Conservation (phyloP, 441 rosid species). For the Erodium trifolium region DNA sequence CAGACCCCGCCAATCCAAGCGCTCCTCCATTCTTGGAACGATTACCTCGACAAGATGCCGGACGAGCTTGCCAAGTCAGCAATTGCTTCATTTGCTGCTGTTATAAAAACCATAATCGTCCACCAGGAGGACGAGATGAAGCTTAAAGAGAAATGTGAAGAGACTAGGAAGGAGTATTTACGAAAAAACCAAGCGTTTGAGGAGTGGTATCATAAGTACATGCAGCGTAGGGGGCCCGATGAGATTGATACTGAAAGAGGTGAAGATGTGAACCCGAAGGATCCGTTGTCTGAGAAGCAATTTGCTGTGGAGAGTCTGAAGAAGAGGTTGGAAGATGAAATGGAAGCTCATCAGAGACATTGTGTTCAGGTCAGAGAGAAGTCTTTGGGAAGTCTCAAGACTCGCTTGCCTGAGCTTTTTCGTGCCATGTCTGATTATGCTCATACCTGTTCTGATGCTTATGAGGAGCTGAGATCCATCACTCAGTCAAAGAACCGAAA, state of each 20-base stretch:
- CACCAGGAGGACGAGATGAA: constrained; percentile 61
- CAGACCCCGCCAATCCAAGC: constrained; percentile 57
- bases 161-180: constrained; percentile 39
- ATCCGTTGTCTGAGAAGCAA: constrained; percentile 66
- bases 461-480: constrained; percentile 44
- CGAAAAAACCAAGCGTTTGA: constrained; percentile 48
- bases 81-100: constrained; percentile 41
- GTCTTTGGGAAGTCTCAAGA: constrained; percentile 66
- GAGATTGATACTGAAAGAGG: constrained; percentile 34
- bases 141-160: constrained; percentile 50
- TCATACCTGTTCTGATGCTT: constrained; percentile 54
- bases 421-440: constrained; percentile 68
- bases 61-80: constrained; percentile 58
- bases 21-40: constrained; percentile 47
- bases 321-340: constrained; percentile 66
- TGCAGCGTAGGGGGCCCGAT: constrained; percentile 29
- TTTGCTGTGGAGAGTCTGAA: constrained; percentile 53
- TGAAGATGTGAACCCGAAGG: constrained; percentile 40
- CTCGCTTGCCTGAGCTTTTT: constrained; percentile 74
- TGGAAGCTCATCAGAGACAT: constrained; percentile 54
- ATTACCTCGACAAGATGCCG: constrained; percentile 44
- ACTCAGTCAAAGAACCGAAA: constrained; percentile 30
- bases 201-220: constrained; percentile 51
- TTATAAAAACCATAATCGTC: constrained; percentile 35
- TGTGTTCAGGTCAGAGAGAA: constrained; percentile 87